Conservation (phyloP, 805 yeast species). For the Pichia ethanolica region DNA sequence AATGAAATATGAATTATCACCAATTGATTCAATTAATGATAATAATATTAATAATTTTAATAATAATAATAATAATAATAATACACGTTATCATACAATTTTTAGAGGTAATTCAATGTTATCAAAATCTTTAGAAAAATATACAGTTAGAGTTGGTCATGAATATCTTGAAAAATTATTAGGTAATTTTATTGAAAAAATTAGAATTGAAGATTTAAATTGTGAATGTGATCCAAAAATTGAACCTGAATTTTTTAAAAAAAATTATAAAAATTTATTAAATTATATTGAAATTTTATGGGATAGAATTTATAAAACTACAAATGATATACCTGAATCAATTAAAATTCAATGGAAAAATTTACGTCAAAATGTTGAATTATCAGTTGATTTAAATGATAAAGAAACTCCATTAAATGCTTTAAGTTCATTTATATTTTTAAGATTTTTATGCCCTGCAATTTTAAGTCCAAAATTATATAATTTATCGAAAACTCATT, state of each 20-base stretch:
- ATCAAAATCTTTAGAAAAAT: constrained; percentile 74
- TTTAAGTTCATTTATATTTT: constrained; percentile 73
- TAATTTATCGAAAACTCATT: constrained; percentile 61
- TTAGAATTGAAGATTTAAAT: constrained; percentile 40
- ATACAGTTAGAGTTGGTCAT: constrained; percentile 68
- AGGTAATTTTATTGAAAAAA: constrained; percentile 55
- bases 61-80: neutral
- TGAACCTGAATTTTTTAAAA: constrained; percentile 29
- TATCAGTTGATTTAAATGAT: constrained; percentile 51
- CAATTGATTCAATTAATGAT: constrained; percentile 18
- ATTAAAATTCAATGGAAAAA: constrained; percentile 58
- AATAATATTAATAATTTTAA: neutral
- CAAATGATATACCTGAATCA: constrained; percentile 66
- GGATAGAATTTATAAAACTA: constrained; percentile 54
- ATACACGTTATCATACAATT: constrained; percentile 36
- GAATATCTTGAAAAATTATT: constrained; percentile 68
- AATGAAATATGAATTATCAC: constrained; percentile 15
- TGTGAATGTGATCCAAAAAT: constrained; percentile 79
- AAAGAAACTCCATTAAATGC: constrained; percentile 52
- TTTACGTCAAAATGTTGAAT: constrained; percentile 57
- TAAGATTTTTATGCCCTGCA: constrained; percentile 87
- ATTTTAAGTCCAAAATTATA: constrained; percentile 83
- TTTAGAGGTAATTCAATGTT: constrained; percentile 83
- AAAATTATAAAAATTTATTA: constrained; percentile 32
- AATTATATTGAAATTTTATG: constrained; percentile 49